Conservation (phyloP, 1,284 basidiomycete genomes). For the Puccinia novopanici region DNA sequence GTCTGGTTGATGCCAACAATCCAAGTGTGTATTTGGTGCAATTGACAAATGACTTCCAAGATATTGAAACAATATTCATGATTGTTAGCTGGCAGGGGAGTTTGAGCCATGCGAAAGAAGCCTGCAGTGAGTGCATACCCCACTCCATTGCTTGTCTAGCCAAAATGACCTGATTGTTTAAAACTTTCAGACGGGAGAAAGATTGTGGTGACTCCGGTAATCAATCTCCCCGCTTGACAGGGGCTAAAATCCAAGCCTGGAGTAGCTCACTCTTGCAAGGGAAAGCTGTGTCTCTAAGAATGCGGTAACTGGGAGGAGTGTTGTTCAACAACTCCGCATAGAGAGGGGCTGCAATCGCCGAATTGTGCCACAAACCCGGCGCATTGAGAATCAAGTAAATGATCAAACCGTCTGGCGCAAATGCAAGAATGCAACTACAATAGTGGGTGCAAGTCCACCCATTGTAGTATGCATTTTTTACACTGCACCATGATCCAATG, state of each 20-base stretch:
- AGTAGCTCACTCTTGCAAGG: background rate
- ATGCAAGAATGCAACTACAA: too few relatives aligned
- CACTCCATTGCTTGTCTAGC: constrained; percentile 15
- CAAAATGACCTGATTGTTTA: background rate
- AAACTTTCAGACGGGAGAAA: background rate
- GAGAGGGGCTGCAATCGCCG: too few relatives aligned
- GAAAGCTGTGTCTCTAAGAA: background rate
- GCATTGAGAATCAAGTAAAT: constrained; percentile 60
- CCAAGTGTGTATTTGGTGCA: background rate
- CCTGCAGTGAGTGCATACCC: constrained; percentile 7
- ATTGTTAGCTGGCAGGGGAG: background rate
- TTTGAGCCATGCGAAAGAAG: background rate
- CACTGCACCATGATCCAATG: background rate
- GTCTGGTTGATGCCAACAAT: background rate
- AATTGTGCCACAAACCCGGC: constrained; percentile 45
- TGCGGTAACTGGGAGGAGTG: background rate
- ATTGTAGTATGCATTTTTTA: background rate
- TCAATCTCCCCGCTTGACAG: background rate
- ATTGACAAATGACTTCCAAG: background rate
- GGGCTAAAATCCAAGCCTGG: background rate
- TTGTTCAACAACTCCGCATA: too few relatives aligned
- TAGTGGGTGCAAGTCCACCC: too few relatives aligned
- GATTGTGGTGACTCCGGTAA: background rate
- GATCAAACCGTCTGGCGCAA: constrained; percentile 54
- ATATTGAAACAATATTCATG: background rate